phyloP scores from a whole-genome alignment of 192 early-diverging fungal species.

The Coemansia sp. region DNA sequence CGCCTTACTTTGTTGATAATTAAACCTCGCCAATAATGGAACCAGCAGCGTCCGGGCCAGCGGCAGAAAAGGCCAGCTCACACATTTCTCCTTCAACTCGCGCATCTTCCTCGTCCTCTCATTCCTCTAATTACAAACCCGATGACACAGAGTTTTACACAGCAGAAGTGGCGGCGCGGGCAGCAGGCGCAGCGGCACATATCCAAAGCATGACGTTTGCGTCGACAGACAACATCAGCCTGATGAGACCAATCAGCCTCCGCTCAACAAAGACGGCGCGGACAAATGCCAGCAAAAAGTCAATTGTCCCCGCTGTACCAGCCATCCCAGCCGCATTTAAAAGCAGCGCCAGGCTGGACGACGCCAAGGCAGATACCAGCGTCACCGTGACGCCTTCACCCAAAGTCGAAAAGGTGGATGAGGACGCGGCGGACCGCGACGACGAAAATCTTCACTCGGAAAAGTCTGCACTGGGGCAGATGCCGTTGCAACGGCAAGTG shows the following conservation, averaged over 20 bases:
- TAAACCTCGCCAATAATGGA: neutral
- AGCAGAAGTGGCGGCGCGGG: neutral
- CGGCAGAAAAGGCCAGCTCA: neutral
- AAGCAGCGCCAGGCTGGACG: neutral
- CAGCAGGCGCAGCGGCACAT: neutral
- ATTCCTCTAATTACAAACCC: neutral
- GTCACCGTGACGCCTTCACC: neutral
- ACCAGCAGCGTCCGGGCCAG: neutral
- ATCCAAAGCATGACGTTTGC: conserved; percentile 8
- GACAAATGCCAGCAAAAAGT: neutral
- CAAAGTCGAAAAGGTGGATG: neutral
- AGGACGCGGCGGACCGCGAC: conserved; percentile 13
- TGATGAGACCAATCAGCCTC: neutral
- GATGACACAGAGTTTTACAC: neutral
- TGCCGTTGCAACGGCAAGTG: conserved; percentile 15
- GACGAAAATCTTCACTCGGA: conserved; percentile 8
- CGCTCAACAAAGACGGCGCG: conserved; percentile 2
- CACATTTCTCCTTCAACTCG: neutral
- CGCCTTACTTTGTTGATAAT: neutral
- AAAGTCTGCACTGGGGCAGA: conserved; percentile 18
- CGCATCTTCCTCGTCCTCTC: neutral
- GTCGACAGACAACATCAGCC: neutral
- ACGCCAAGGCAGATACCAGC: neutral
- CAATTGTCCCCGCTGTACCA: neutral
- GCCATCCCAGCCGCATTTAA: neutral